Evolutionary conservation across 441 rosid species (phyloP), one percentile per base, ranked within the genome.

Genomic region (Adansonia grandidieri): DNA sequence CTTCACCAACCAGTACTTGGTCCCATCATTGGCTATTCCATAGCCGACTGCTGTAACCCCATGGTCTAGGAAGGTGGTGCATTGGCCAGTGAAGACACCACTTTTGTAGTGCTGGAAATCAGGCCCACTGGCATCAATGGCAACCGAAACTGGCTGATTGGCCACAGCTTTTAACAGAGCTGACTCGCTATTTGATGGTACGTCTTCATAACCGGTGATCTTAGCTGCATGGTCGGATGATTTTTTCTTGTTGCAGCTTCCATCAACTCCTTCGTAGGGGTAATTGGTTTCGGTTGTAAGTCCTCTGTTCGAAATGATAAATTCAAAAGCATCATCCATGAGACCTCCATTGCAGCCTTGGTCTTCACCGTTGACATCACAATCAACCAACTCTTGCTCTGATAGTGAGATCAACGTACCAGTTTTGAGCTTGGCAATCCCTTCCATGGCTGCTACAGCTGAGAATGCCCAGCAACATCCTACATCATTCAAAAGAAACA

Each of bases 361-460:
- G 57, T 81, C 70, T 11, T 13, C 47, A 3, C 80, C 84, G 1
- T 19, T 61, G 19, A 47, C 40, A 47, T 74, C 82, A 61, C 84
- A 84, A 48, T 84, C 86, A 13, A 84, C 82, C 1, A 84, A 32
- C 68, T 84, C 79, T 79, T 81, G 86, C 75, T 76, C 84, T 3
- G 83, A 79, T 0, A 81, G 72, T 0, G 84, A 74, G 28, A 81
- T 45, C 71, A 81, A 28, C 7, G 47, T 70, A 1, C 81, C 68
- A 5, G 80, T 79, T 22, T 44, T 53, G 15, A 84, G 32, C 40
- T 79, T 42, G 51, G 11, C 45, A 14, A 84, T 81, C 22, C 86
- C 84, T 70, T 84, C 86, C 53, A 76, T 77, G 9, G 86, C 82
- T 22, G 82, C 84, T 45, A 74, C 86, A 1, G 83, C 83, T 5